Base-by-base conservation (phyloP, 192 early-diverging fungal species). In the Entomortierella lignicola region DNA sequence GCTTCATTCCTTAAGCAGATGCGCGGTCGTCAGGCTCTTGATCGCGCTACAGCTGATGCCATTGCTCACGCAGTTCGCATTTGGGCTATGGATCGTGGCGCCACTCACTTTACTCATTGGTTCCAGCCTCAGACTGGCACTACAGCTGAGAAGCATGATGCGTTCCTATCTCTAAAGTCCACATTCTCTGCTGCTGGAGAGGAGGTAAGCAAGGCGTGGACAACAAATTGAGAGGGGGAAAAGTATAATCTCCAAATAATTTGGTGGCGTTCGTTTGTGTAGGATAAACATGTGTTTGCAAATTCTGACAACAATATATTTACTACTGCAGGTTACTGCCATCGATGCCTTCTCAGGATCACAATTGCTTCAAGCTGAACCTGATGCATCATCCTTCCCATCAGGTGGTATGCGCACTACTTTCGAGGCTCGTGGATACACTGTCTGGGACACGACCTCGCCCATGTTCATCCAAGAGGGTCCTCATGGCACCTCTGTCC, bases 31-130 rank as follows among this genome's bases (percentile, higher is more conserved):
- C 90, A 94, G 80, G 86, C 90, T 47, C 83, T 99, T 60, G 96
- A 98, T 85, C 91, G 95, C 66, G 88, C 91, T 34, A 99, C 97
- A 26, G 96, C 98, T 27, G 98, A 99, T 87, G 95, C 97, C 43
- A 94, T 99, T 61, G 96, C 97, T n/a, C 98, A 99, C 82, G 98
- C 98, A 29, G 98, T 93, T 63, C 91, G 94, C 41, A 91, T 97
- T 64, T 99, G 98, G 98, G 96, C 98, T 71, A 94, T 97, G 94
- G 93, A 97, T 81, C 92, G 92, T 77, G 95, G 95, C 50, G 95
- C 97, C 56, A 98, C 97, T 47, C 98, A 99, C 89, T 99, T 97
- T 81, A 98, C 97, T 44, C 98, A 99, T 87, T 98, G 97, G 97
- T 99, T 99, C 93, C 98, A 99, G 89, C 98, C 98, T 73, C 95